Evolutionary conservation across 2,329 filamentous ascomycete genomes (phyloP), one percentile per base, ranked within the genome.

Genomic region (Ophiostoma novo-ulmi): DNA sequence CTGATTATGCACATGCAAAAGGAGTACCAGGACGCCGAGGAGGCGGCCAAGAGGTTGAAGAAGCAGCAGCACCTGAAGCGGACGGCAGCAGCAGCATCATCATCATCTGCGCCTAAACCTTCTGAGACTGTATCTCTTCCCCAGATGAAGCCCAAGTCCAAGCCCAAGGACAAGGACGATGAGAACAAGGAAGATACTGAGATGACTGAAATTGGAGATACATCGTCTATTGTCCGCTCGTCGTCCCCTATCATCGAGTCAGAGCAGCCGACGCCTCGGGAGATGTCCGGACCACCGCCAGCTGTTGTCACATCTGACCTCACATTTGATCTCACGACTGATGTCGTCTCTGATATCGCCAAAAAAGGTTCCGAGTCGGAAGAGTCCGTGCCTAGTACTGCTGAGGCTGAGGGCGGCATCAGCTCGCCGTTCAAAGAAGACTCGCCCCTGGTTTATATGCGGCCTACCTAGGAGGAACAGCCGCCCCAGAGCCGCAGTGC

Each of bases 1-100:
- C 83, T 90, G 55, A 83, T 97, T 0, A 84, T 92, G 68, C 73
- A 80, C 0, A 81, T 94, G 22, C 86, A 92, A 71, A 77, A 81
- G 8, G 81, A 87, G 73, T 89, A 91, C 74, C 82, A 84, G 64
- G 76, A 78, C 20, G 78, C 82, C 55, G 76, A 78, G 20, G 79
- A 80, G 41, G 81, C 78, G 68, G 79, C 80, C 48, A 76, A 78
- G 71, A 79, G 78, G 72, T 75, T 44, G 20, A 69, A 69, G 67
- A 69, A 64, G 61, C 17, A 41, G 39, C 31, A 39, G 26, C 38
- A 36, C 1, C 3, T 17, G 13, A 63, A 63, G 58, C 58, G 58
- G 35, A 17, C 35, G 31, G 61, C 58, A 35, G 52, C 22, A 26
- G 52, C 52, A 5, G 31, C 14, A 31, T 0, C 58, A 14, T 1